Base-by-base conservation (phyloP, 2,329 filamentous ascomycete genomes). In the Apiospora saccharicola region DNA sequence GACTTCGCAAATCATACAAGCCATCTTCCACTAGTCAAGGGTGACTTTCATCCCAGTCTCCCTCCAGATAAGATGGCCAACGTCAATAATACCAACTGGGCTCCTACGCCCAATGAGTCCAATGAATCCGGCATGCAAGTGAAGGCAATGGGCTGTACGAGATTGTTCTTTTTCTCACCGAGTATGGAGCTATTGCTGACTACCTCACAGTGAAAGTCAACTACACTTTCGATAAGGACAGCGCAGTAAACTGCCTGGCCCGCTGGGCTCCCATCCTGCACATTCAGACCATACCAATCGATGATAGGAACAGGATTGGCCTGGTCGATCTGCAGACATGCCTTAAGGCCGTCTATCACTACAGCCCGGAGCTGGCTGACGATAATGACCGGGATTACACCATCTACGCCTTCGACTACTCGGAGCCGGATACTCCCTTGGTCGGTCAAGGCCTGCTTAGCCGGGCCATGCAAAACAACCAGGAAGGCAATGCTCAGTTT, bases 371-470 rank as follows among this genome's bases (percentile, higher is more conserved):
- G 83, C 88, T 99, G 67, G 86, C 95, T 67, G 90, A 79, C 86
- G 92, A 86, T 80, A 92, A 73, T 87, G 92, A 83, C 84, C 84
- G 90, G 82, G 95, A 99, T 84, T 99, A 96, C 83, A 96, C 95
- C n/a, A 91, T 99, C 72, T 99, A 99, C 83, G 95, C 96, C 43
- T 94, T 94, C 85, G 96, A 99, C 82, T 98, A 96, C 82, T 98
- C 96, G 16, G 96, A 99, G 83, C 93, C 94, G 75, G 95, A 98
- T 79, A 94, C 92, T 24, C 96, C 97, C 70, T 88, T 98, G 71
- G 96, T 98, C 34, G 96, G 96, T 30, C 96, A 99, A 82, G 96
- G 97, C 70, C 94, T 98, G 91, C 87, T 99, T 26, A 98, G 96
- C 49, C 49, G 46, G 46, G 43, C 90, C 16, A 64, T 64, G 57